Evolutionary conservation across 495 filamentous ascomycete genomes (phyloP).

Genomic region (Parachaetomium inaequale): DNA sequence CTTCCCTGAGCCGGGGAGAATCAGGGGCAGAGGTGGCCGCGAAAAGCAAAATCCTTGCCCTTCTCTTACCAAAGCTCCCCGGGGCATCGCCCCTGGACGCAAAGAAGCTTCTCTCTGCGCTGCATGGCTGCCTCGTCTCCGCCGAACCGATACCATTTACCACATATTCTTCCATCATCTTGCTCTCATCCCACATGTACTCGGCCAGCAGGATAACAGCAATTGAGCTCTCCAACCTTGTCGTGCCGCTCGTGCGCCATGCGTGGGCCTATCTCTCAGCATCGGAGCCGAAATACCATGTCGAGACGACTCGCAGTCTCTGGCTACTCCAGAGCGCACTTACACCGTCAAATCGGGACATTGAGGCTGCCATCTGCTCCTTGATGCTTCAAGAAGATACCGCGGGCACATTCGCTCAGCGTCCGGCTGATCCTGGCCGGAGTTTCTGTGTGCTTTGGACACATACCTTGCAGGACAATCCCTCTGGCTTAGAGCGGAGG

Average conservation of each 20-base stretch:
- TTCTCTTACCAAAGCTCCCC: slow-evolving; percentile 56
- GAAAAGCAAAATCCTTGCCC: slow-evolving; percentile 50
- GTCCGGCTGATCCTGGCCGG: slow-evolving; percentile 54
- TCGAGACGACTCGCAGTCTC: slow-evolving; percentile 81
- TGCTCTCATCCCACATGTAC: slow-evolving; percentile 60
- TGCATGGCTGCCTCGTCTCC: slow-evolving; percentile 44
- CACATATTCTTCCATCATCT: slow-evolving; percentile 58
- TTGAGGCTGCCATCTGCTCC: slow-evolving; percentile 77
- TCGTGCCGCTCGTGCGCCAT: slow-evolving; percentile 62
- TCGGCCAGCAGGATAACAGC: slow-evolving; percentile 53
- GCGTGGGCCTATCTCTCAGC: slow-evolving; percentile 80
- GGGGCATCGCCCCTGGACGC: slow-evolving; percentile 52
- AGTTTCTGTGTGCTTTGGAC: slow-evolving; percentile 75
- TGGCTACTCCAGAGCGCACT: slow-evolving; percentile 74
- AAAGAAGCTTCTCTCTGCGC: slow-evolving; percentile 52
- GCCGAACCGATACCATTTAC: slow-evolving; percentile 40
- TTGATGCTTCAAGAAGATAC: slow-evolving; percentile 60
- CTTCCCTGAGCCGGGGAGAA: slow-evolving; percentile 38
- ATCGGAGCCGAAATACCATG: slow-evolving; percentile 81
- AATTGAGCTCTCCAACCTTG: slow-evolving; percentile 59
- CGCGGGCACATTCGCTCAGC: slow-evolving; percentile 49
- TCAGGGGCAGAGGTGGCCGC: slow-evolving; percentile 40
- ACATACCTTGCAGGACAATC: slow-evolving; percentile 66
- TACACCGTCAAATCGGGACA: slow-evolving; percentile 47
- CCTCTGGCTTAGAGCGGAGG: slow-evolving; percentile 43